phyloP scores from a whole-genome alignment of 306 rosid genomes.

The Prunus padus region DNA sequence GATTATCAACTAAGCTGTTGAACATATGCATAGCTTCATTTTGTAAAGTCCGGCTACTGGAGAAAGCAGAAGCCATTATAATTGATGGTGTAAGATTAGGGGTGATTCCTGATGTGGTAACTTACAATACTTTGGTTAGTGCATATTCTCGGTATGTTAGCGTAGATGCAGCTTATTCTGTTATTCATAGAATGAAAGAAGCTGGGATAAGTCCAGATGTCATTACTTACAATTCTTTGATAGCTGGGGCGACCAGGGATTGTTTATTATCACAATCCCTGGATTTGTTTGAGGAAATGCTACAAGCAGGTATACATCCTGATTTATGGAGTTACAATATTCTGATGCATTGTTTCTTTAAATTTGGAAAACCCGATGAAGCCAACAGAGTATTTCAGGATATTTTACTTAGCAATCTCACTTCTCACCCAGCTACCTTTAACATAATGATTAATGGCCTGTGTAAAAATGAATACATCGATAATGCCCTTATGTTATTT shows the following conservation, averaged over 20 bases:
- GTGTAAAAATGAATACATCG: constrained; percentile 55
- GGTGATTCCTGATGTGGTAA: constrained; percentile 55
- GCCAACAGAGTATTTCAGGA: constrained; percentile 58
- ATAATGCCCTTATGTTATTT: constrained; percentile 60
- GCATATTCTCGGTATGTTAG: constrained; percentile 59
- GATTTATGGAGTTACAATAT: constrained; percentile 74
- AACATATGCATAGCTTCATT: constrained; percentile 60
- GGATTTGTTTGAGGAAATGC: constrained; percentile 73
- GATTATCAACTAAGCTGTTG: constrained; percentile 62
- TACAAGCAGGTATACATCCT: constrained; percentile 49
- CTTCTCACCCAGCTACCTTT: constrained; percentile 44
- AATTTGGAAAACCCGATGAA: constrained; percentile 66
- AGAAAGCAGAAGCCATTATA: constrained; percentile 55
- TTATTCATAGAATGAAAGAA: constrained; percentile 65
- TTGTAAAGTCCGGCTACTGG: constrained; percentile 48
- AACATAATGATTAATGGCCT: constrained; percentile 76
- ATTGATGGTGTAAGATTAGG: constrained; percentile 65
- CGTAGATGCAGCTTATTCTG: constrained; percentile 47
- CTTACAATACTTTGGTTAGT: constrained; percentile 73
- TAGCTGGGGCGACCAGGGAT: constrained; percentile 51
- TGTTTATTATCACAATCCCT: constrained; percentile 35
- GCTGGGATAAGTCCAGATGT: constrained; percentile 71
- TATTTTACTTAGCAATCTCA: constrained; percentile 31
- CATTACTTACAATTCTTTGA: constrained; percentile 64
- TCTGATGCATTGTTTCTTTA: constrained; percentile 68